phyloP scores from a whole-genome alignment of 2,329 filamentous ascomycete species.

The Scedosporium aurantiacum region DNA sequence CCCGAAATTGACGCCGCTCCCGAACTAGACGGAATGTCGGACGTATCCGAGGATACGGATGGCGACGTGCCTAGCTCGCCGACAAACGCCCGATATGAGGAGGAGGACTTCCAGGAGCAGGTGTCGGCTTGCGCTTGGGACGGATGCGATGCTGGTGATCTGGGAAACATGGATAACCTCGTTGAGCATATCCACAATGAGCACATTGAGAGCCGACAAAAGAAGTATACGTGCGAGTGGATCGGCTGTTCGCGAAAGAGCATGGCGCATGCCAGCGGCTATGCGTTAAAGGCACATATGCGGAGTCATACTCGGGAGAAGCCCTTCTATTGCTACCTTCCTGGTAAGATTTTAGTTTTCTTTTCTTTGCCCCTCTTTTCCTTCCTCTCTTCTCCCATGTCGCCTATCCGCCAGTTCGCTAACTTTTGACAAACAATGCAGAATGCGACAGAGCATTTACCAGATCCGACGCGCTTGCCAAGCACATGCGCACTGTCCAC shows the following conservation, averaged over 20 bases:
- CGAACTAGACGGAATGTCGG: conserved; percentile 48
- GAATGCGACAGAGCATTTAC: conserved; percentile 98
- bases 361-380: not conserved
- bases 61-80: conserved; percentile 70
- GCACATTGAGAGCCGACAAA: conserved; percentile 86
- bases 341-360: conserved; percentile 46
- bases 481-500: conserved; percentile 98
- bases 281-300: conserved; percentile 95
- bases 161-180: conserved; percentile 69
- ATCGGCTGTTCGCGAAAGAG: conserved; percentile 79
- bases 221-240: conserved; percentile 99
- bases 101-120: conserved; percentile 67
- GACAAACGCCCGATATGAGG: conserved; percentile 54
- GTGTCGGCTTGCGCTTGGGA: conserved; percentile 72
- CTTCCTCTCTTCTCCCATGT: not conserved
- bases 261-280: conserved; percentile 85
- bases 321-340: conserved; percentile 91
- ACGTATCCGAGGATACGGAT: conserved; percentile 83
- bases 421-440: conserved; percentile 22
- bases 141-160: conserved; percentile 58
- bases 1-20: conserved; percentile 34
- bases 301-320: conserved; percentile 96
- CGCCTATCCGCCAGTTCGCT: conserved; percentile 10
- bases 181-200: conserved; percentile 83
- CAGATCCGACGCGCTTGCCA: conserved; percentile 85